Evolutionary conservation across 2,329 filamentous ascomycete species (phyloP), one percentile per base, ranked within the genome.

Genomic region (Allantophomopsis lycopodina): DNA sequence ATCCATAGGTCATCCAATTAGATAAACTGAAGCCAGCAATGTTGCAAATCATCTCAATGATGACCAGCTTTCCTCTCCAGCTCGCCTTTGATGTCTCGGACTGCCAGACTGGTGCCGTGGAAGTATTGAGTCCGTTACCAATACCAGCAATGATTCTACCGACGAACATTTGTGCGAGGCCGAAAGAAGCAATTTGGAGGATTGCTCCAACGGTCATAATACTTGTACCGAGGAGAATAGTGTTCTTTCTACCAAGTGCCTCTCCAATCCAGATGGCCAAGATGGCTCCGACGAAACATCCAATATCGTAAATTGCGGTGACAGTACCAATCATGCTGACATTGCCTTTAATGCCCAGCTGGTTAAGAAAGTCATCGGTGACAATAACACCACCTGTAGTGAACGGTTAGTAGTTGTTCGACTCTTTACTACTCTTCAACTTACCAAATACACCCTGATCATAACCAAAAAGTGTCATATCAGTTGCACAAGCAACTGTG

Each of bases 1-100:
- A 59, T 17, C 69, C 71, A 21, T 71, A 64, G 44, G 73, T 70
- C 40, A 76, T 62, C 71, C 70, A 76, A 53, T 73, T 73, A 1
- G 64, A 68, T 28, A 73, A 60, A 54, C 66, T 69, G 54, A 73
- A 67, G 33, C 70, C 70, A 20, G 60, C 59, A 0, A 66, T 69
- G 45, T 73, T 71, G 20, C 6, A 59, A 47, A 32, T 13, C 13
- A 68, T 68, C 20, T 58, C 56, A n/a, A 57, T 54, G 12, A 43
- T 44, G 15, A 68, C 61, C 7, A 63, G 54, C 15, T 58, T 57
- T 32, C 64, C 65, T 32, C 65, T 53, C 34, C 58, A 59, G n/a
- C 58, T 52, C 1, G 58, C 57, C 37, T 62, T 57, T 36, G 60
- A 64, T 1, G 67, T 53, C 45, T 69, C 65, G 0, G 61, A 56